Conservation (phyloP, 106 monocot species). For the Phalaenopsis aphrodite region DNA sequence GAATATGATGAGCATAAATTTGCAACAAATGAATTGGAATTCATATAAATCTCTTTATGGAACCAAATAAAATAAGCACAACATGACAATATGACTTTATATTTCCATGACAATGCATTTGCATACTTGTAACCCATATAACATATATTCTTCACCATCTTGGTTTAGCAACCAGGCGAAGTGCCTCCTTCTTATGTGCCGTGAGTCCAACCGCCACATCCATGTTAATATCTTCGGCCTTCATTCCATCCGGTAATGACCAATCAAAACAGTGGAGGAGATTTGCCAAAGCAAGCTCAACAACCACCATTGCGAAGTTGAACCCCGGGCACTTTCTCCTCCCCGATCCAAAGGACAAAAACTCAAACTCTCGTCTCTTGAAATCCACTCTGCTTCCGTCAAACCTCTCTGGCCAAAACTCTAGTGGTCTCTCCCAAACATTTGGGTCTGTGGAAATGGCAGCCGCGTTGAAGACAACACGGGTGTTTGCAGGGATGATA, state of each 20-base stretch:
- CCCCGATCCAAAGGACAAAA: slow-evolving; percentile 37
- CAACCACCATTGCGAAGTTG: not conserved
- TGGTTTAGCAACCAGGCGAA: not conserved
- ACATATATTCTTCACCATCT: not conserved
- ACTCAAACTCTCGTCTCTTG: slow-evolving; percentile 32
- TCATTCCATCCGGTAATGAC: not conserved
- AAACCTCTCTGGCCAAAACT: slow-evolving; percentile 35
- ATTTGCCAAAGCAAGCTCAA: slow-evolving; percentile 7
- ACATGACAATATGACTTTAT: too few species aligned
- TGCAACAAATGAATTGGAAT: too few species aligned
- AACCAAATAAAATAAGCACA: too few species aligned
- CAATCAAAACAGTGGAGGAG: slow-evolving; percentile 9
- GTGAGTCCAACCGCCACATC: not conserved
- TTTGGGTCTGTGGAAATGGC: slow-evolving; percentile 40
- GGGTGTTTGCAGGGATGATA: slow-evolving; percentile 37
- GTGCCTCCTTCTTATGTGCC: not conserved
- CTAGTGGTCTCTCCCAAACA: slow-evolving; percentile 19
- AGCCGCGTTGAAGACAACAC: slow-evolving; percentile 82
- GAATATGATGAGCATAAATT: too few species aligned
- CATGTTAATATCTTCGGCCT: slow-evolving; percentile 6
- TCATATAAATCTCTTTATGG: too few species aligned
- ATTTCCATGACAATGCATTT: too few species aligned
- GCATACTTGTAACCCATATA: too few species aligned
- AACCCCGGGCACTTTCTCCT: slow-evolving; percentile 47
- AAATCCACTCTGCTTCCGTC: not conserved